These are phyloP conservation scores for Fonsecaea nubica DNA, from an alignment of 2,329 filamentous ascomycete genomes.

Conservation along the genomic window DNA sequence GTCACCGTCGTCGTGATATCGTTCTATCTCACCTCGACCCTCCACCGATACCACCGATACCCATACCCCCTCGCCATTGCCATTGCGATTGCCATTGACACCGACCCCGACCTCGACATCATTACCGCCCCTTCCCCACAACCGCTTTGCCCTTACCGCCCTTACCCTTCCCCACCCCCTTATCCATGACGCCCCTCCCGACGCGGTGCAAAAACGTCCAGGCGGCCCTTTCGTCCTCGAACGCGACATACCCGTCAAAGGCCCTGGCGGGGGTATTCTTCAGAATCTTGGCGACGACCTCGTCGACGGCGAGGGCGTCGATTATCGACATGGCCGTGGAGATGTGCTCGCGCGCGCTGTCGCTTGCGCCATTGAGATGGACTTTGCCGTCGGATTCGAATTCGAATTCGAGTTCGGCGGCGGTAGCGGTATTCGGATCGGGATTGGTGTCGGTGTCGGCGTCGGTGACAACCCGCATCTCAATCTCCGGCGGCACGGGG, in stretches of 20 bases:
- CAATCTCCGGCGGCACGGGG: slow-evolving; percentile 21
- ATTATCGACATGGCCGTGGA: background rate
- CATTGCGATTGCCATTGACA: too few species aligned
- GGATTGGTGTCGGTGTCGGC: background rate
- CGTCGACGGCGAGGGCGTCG: slow-evolving; percentile 16
- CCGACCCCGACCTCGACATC: too few species aligned
- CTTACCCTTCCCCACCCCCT: background rate
- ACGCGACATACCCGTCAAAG: slow-evolving; percentile 32
- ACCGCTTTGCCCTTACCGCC: too few species aligned
- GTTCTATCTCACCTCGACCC: too few species aligned
- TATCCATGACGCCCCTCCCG: slow-evolving; percentile 23
- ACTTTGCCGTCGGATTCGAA: too few species aligned
- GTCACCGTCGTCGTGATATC: too few species aligned
- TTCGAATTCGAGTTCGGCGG: too few species aligned
- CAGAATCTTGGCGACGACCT: slow-evolving; percentile 27
- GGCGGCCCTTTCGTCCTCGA: slow-evolving; percentile 25
- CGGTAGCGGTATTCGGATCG: too few species aligned
- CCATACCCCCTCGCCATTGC: too few species aligned
- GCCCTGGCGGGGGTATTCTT: slow-evolving; percentile 27
- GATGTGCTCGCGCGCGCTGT: background rate
- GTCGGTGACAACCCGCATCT: slow-evolving; percentile 7
- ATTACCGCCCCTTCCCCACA: too few species aligned
- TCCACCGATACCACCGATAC: too few species aligned
- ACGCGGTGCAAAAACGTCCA: slow-evolving; percentile 33
- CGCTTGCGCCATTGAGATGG: background rate